Conservation (phyloP, 352 stramenopile genomes). For the Phytophthora foliorum region DNA sequence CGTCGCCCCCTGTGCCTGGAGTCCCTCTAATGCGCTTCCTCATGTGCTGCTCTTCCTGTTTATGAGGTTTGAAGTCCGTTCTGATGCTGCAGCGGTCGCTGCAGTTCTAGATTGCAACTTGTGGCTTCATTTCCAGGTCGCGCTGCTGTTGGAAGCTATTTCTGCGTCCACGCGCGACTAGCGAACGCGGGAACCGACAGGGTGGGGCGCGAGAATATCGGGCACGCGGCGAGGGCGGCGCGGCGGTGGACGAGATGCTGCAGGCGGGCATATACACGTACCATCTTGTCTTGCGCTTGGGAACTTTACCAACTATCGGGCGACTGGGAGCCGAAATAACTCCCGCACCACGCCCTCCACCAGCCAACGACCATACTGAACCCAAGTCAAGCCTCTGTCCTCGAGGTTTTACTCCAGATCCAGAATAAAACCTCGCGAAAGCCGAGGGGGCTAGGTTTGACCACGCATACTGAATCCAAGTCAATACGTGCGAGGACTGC, state of each 20-base stretch:
- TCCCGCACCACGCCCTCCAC: conserved; percentile 41
- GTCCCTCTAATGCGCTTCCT: conserved; percentile 22
- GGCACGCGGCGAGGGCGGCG: neutral
- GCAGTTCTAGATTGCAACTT: conserved; percentile 21
- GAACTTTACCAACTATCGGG: conserved; percentile 56
- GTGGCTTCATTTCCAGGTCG: conserved; percentile 23
- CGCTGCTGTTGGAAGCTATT: neutral
- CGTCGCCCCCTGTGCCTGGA: conserved; percentile 1
- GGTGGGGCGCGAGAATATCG: conserved; percentile 4
- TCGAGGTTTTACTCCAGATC: conserved; percentile 42
- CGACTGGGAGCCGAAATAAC: conserved; percentile 54
- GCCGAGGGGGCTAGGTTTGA: neutral
- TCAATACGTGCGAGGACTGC: conserved; percentile 2
- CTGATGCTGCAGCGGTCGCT: conserved; percentile 14
- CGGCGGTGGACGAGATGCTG: conserved; percentile 1
- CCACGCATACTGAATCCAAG: neutral
- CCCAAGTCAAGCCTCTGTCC: conserved; percentile 25
- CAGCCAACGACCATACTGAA: conserved; percentile 53
- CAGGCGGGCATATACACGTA: conserved; percentile 33
- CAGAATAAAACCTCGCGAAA: conserved; percentile 5
- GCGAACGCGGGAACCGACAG: conserved; percentile 8
- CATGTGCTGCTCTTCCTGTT: conserved; percentile 6
- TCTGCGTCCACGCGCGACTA: neutral
- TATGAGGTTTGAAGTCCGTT: conserved; percentile 3
- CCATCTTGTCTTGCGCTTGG: conserved; percentile 41